Conservation (phyloP, 2,329 filamentous ascomycete species). For the Hypoxylon sp. region DNA sequence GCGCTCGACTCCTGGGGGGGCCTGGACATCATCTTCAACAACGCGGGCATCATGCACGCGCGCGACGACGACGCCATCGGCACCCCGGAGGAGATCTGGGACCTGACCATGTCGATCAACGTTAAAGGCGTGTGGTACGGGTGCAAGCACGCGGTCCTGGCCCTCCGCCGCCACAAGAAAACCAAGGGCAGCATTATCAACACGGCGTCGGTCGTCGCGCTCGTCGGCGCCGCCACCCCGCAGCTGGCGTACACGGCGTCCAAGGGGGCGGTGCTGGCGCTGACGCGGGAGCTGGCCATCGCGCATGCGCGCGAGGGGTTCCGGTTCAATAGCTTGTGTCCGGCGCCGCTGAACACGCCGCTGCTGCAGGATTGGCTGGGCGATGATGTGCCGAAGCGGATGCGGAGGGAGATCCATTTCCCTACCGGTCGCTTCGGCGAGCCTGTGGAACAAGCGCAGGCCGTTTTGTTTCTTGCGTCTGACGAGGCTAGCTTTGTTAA, state of each 20-base stretch:
- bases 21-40: constrained; percentile 95
- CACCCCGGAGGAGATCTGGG: constrained; percentile 92
- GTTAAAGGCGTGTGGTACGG: constrained; percentile 99
- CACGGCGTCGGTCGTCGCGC: constrained; percentile 88
- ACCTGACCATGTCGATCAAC: constrained; percentile 92
- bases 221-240: constrained; percentile 87
- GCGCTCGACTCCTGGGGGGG: constrained; percentile 86
- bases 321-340: constrained; percentile 91
- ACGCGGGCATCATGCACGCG: constrained; percentile 96
- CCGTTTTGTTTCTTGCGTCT: constrained; percentile 86
- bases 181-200: constrained; percentile 86
- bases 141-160: constrained; percentile 88
- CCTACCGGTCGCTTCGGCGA: constrained; percentile 89
- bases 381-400: constrained; percentile 83
- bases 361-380: constrained; percentile 94
- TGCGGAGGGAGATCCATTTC: constrained; percentile 89
- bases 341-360: constrained; percentile 91
- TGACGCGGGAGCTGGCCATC: constrained; percentile 91
- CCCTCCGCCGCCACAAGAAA: constrained; percentile 84
- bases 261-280: constrained; percentile 90
- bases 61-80: constrained; percentile 82
- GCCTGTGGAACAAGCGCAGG: constrained; percentile 92
- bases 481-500: constrained; percentile 93
- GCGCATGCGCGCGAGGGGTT: constrained; percentile 90
- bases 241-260: constrained; percentile 94